Evolutionary conservation across 345 rosid species (phyloP), one percentile per base, ranked within the genome.

Genomic region (Gossypium longicalyx): DNA sequence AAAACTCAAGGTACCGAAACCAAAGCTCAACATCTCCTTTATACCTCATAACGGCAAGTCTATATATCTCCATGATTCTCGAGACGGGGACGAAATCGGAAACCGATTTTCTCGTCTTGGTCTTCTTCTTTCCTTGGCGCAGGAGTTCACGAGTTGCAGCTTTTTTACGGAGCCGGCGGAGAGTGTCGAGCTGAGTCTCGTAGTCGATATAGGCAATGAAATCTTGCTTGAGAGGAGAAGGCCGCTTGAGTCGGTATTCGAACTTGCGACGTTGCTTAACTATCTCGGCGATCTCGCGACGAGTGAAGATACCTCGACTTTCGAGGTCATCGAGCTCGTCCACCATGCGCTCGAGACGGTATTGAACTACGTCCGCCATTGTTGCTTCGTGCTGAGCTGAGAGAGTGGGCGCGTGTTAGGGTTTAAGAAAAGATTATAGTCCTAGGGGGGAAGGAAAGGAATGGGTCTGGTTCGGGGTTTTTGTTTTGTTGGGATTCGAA

Each of bases 341-440:
- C 61, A 89, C 90, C 99, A 93, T 95, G 82, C 98, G 97, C 89
- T 95, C 99, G 27, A 90, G 89, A 71, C 96, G 93, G 89, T 77
- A 95, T 73, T 95, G 97, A n/a, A 91, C 97, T 12, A 89, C 87
- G 86, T 95, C 97, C 67, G 98, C 97, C 98, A 93, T 95, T 15
- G 82, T 43, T 34, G 72, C 61, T 52, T 43, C 17, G 34, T 15
- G 70, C 20, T 29, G 53, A 9, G 12, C 27, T 60, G 41, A 27
- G 64, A 60, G 64, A 12, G 64, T 59, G 17, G 41, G 9, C 0
- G 64, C 1, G 41, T 2, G 64, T 25, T 60, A 60, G 64, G 64
- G 64, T 60, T 60, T 60, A 60, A 60, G 64, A 4, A 60, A 25
- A 27, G 8, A 12, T 12, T 59, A 59, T 6, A 23, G 34, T 58